These are phyloP conservation scores for Nadsonia starkeyi-henricii DNA, from an alignment of 1,139 yeast genomes.

Conservation along the genomic window DNA sequence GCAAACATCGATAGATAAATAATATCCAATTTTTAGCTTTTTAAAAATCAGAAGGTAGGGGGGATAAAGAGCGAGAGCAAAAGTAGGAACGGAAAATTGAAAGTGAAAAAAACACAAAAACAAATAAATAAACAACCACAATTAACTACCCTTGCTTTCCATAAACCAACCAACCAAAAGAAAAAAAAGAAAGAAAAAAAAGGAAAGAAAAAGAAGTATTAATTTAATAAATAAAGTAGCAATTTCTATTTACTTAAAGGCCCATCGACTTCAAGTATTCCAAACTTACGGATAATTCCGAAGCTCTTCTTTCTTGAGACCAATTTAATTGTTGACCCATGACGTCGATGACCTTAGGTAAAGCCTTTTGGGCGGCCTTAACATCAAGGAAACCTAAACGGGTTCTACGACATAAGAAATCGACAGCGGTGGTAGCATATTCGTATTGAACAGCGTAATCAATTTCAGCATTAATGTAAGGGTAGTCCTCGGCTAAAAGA, in stretches of 20 bases:
- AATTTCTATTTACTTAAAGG: slow-evolving; percentile 8
- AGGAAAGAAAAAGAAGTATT: too few relatives aligned
- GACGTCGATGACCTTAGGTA: slow-evolving; percentile 74
- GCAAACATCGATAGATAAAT: too few relatives aligned
- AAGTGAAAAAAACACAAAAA: too few relatives aligned
- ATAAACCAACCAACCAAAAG: too few relatives aligned
- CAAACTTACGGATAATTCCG: slow-evolving; percentile 30
- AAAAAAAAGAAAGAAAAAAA: too few relatives aligned
- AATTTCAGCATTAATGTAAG: slow-evolving; percentile 86
- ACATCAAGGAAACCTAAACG: slow-evolving; percentile 88
- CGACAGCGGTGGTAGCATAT: slow-evolving; percentile 77
- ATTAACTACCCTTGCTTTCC: too few relatives aligned
- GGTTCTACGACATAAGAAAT: slow-evolving; percentile 86
- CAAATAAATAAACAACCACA: too few relatives aligned
- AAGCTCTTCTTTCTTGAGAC: slow-evolving; percentile 45
- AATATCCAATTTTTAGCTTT: too few relatives aligned
- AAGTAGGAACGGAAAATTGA: too few relatives aligned
- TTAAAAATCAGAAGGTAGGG: too few relatives aligned
- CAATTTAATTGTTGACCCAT: slow-evolving; percentile 73
- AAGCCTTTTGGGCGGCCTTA: slow-evolving; percentile 65
- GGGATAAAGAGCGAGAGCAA: too few relatives aligned
- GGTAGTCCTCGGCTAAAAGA: slow-evolving; percentile 36
- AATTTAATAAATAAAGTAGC: too few relatives aligned
- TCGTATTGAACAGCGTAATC: slow-evolving; percentile 71
- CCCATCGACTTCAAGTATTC: slow-evolving; percentile 30